phyloP scores from a whole-genome alignment of 352 stramenopile genomes.

The Phytophthora foliorum region DNA sequence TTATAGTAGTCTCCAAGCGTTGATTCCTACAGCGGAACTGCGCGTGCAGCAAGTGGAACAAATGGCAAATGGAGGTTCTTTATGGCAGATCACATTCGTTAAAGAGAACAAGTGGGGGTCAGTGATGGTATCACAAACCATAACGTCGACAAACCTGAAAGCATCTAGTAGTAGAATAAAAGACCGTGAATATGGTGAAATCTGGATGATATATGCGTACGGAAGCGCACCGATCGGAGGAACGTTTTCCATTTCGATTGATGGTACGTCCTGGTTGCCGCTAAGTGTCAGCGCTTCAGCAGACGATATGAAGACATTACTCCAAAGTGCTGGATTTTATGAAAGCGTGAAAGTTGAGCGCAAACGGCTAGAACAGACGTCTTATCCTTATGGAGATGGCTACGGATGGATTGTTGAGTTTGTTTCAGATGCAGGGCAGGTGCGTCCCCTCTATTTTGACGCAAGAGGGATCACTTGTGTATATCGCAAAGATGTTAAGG shows the following conservation, averaged over 20 bases:
- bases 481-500: conserved; percentile 36
- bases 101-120: neutral
- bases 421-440: conserved; percentile 43
- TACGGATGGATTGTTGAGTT: conserved; percentile 66
- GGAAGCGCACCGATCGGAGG: conserved; percentile 45
- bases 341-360: conserved; percentile 26
- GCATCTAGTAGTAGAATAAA: neutral
- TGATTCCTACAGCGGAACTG: neutral
- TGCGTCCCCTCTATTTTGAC: conserved; percentile 39
- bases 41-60: neutral
- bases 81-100: neutral
- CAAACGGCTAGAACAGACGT: conserved; percentile 36
- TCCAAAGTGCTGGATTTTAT: neutral
- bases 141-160: neutral
- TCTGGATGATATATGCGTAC: conserved; percentile 53
- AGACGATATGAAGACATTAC: neutral
- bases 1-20: neutral
- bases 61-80: neutral
- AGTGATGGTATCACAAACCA: neutral
- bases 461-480: conserved; percentile 9
- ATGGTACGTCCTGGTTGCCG: conserved; percentile 10
- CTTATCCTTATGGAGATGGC: conserved; percentile 48
- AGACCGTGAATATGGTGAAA: conserved; percentile 31
- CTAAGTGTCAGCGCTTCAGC: conserved; percentile 4
- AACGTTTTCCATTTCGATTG: conserved; percentile 37